Conservation (phyloP, 495 filamentous ascomycete species). For the Annulohypoxylon maeteangense region DNA sequence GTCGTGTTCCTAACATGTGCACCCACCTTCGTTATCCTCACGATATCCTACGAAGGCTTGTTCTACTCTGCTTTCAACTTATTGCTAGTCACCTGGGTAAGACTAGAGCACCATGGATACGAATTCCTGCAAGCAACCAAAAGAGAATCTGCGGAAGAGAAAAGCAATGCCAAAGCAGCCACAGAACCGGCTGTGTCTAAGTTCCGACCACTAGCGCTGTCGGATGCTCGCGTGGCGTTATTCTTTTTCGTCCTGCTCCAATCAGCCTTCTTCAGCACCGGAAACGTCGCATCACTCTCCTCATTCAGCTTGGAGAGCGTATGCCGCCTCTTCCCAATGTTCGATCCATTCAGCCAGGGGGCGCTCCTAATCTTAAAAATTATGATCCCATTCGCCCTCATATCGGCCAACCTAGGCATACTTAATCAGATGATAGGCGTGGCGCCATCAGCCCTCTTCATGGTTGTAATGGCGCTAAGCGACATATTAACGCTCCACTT, state of each 20-base stretch:
- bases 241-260: conserved; percentile 97
- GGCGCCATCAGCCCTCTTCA: conserved; percentile 86
- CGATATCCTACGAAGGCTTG: conserved; percentile 96
- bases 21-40: conserved; percentile 94
- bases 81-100: conserved; percentile 88
- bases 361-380: conserved; percentile 90
- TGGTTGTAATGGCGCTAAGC: conserved; percentile 91
- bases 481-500: conserved; percentile 96
- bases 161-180: conserved; percentile 38
- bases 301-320: conserved; percentile 95
- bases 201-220: conserved; percentile 79
- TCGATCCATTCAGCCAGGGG: conserved; percentile 92
- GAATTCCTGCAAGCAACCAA: conserved; percentile 56
- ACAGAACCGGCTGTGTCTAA: conserved; percentile 34
- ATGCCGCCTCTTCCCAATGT: conserved; percentile 89
- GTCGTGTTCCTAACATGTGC: conserved; percentile 94
- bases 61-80: conserved; percentile 93
- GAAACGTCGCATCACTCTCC: conserved; percentile 94
- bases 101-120: conserved; percentile 84
- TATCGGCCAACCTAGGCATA: conserved; percentile 92
- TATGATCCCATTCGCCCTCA: conserved; percentile 91
- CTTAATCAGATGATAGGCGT: conserved; percentile 88
- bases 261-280: conserved; percentile 96
- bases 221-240: conserved; percentile 85
- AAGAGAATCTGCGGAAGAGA: conserved; percentile 37